Evolutionary conservation across 2,329 filamentous ascomycete species (phyloP), one percentile per base, ranked within the genome.

Genomic region (Paramyrothecium sp.): DNA sequence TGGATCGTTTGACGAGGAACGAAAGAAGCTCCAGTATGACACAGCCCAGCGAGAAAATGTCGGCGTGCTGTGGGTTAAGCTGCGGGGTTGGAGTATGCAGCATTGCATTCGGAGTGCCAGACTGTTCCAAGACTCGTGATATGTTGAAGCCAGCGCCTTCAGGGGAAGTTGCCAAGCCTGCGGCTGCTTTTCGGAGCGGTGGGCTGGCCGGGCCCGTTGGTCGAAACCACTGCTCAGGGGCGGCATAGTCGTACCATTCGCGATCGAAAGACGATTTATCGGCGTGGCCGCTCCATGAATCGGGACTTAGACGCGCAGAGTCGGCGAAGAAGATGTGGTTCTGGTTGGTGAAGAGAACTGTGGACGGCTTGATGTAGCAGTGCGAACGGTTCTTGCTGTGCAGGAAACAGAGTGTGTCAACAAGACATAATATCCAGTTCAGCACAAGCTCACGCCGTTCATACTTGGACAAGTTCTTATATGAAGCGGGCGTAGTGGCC

Each of bases 351-450:
- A 92, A 83, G 64, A 89, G 79, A 22, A 92, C 80, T 11, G 88
- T 89, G 0, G 88, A 88, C 1, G 89, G 89, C 59, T 85, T 85
- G 68, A 93, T 90, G 52, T 85, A 86, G 21, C 83, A 82, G 64
- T 92, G 89, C 3, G 83, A 82, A 22, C 85, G 80, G 2, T 86
- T 85, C 51, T 81, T 81, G 60, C 80, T 81, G 67, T 92, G 89
- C 2, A 92, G 73, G 60, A 83, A 89, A 54, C 86, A 84, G 17
- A 92, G 67, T 1, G 88, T 86, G 68, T 91, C 87, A 46, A 82
- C 79, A 3, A 92, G 78, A 68, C 89, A 92, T 65, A 89, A 85
- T 65, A 92, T 83, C 89, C 89, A 92, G 69, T 90, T 87, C 67
- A 91, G 77, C 5, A 91, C 69, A 17, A 89, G 74, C 50, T 78